A percentile compares a stretch with the other conserved stretches of the same genome.
Conservation (phyloP, 2,329 filamentous ascomycete species). For the Ceratocystis cacaofunesta region DNA sequence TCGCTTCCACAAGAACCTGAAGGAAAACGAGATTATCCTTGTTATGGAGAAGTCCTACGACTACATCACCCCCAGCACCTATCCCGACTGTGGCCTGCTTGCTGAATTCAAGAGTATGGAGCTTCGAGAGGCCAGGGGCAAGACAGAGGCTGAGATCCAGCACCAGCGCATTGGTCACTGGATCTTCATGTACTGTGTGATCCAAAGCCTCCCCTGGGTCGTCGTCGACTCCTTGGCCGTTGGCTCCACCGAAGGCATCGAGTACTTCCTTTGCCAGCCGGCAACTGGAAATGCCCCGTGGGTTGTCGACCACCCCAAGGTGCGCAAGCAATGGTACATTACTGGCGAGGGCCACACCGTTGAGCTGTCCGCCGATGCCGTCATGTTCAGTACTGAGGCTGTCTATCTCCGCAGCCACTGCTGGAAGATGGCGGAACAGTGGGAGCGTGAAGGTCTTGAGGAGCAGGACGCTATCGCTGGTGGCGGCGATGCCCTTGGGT, state of each 20-base stretch:
- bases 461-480: slow-evolving; percentile 14
- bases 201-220: slow-evolving; percentile 64
- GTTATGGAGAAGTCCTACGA: slow-evolving; percentile 75
- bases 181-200: slow-evolving; percentile 65
- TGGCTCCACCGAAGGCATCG: slow-evolving; percentile 53
- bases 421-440: slow-evolving; percentile 38
- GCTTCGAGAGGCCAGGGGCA: slow-evolving; percentile 48
- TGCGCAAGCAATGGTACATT: slow-evolving; percentile 59
- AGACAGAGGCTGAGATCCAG: slow-evolving; percentile 48
- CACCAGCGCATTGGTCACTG: slow-evolving; percentile 64
- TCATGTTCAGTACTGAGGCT: slow-evolving; percentile 46
- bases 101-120: slow-evolving; percentile 59
- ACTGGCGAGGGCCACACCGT: slow-evolving; percentile 46
- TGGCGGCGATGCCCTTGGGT: not conserved
- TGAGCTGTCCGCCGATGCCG: slow-evolving; percentile 43
- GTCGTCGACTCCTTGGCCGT: slow-evolving; percentile 61
- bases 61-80: slow-evolving; percentile 42
- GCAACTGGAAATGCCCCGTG: slow-evolving; percentile 60
- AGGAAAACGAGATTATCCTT: slow-evolving; percentile 61
- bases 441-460: slow-evolving; percentile 28
- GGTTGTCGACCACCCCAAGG: slow-evolving; percentile 48
- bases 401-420: slow-evolving; percentile 45
- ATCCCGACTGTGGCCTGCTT: slow-evolving; percentile 39
- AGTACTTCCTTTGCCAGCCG: slow-evolving; percentile 69
- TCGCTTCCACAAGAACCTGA: slow-evolving; percentile 57